Percentiles rank a stretch among this genome's conserved stretches.
phyloP scores from a whole-genome alignment of 2,329 filamentous ascomycete genomes.

The Davidsoniella eucalypti region DNA sequence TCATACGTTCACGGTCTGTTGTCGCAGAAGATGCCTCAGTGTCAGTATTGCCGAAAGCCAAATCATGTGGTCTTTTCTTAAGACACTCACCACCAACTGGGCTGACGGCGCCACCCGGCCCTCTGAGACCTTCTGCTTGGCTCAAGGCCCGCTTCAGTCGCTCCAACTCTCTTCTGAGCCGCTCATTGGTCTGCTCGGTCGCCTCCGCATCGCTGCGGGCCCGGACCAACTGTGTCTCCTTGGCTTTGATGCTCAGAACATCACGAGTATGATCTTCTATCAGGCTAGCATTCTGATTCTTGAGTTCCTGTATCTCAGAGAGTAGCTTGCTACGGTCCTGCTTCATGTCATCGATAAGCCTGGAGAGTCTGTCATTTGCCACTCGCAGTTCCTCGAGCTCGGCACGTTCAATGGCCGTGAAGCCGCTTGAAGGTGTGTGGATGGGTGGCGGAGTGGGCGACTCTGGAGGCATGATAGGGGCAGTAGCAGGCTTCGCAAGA shows the following conservation, averaged over 20 bases:
- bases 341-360: conserved; percentile 63
- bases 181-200: conserved; percentile 71
- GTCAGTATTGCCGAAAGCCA: conserved; percentile 13
- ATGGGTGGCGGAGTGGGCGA: conserved; percentile 36
- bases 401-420: conserved; percentile 70
- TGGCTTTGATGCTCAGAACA: conserved; percentile 90
- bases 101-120: conserved; percentile 17
- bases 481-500: conserved; percentile 53
- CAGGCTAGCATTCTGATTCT: conserved; percentile 89
- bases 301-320: conserved; percentile 82
- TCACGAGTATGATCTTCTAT: conserved; percentile 96
- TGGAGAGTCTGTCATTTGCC: conserved; percentile 62
- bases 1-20: conserved; percentile 19
- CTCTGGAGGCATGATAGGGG: conserved; percentile 32
- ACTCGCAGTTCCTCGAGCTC: conserved; percentile 78
- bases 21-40: conserved; percentile 13
- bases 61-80: conserved; percentile 15
- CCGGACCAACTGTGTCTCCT: conserved; percentile 90
- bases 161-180: conserved; percentile 75
- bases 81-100: conserved; percentile 15
- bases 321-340: conserved; percentile 66
- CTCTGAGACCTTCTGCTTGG: conserved; percentile 35
- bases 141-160: conserved; percentile 75
- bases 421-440: conserved; percentile 29
- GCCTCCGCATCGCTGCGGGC: conserved; percentile 80